A percentile compares a stretch with the other conserved stretches of the same genome.
Conservation (phyloP, 2,329 filamentous ascomycete species). For the Corynespora cassiicola region DNA sequence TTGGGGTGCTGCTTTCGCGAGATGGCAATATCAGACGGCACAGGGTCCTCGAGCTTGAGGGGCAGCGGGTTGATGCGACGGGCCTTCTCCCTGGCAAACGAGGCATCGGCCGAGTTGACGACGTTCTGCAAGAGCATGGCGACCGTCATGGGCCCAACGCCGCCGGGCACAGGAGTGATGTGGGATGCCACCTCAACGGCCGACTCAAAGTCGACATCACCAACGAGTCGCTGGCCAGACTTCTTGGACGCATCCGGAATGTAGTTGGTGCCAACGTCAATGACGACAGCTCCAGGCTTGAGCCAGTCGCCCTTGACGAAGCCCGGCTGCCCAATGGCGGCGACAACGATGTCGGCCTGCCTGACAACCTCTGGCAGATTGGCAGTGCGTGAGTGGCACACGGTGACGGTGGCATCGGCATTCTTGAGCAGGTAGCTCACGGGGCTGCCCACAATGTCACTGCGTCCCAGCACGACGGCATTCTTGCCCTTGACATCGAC, state of each 20-base stretch:
- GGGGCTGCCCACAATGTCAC: conserved; percentile 96
- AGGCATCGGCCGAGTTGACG: conserved; percentile 80
- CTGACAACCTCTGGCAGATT: conserved; percentile 77
- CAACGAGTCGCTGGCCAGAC: conserved; percentile 88
- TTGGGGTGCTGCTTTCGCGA: conserved; percentile 92
- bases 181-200: conserved; percentile 85
- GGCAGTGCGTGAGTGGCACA: conserved; percentile 89
- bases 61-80: conserved; percentile 83
- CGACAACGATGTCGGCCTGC: conserved; percentile 86
- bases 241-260: conserved; percentile 88
- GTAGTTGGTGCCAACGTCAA: conserved; percentile 98
- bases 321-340: conserved; percentile 84
- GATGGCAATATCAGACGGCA: conserved; percentile 95
- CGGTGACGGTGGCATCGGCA: conserved; percentile 93
- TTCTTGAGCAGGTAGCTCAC: conserved; percentile 96
- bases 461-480: conserved; percentile 91
- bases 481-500: conserved; percentile 88
- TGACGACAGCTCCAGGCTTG: conserved; percentile 92
- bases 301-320: conserved; percentile 96
- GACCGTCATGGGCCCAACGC: conserved; percentile 98
- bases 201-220: conserved; percentile 91
- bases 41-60: conserved; percentile 77
- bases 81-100: conserved; percentile 82
- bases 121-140: conserved; percentile 98
- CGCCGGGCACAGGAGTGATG: conserved; percentile 95